A percentile compares a stretch with the other conserved stretches of the same genome.
Evolutionary conservation across 768 basidiomycete species (phyloP).

Genomic region (Suillus paluster): DNA sequence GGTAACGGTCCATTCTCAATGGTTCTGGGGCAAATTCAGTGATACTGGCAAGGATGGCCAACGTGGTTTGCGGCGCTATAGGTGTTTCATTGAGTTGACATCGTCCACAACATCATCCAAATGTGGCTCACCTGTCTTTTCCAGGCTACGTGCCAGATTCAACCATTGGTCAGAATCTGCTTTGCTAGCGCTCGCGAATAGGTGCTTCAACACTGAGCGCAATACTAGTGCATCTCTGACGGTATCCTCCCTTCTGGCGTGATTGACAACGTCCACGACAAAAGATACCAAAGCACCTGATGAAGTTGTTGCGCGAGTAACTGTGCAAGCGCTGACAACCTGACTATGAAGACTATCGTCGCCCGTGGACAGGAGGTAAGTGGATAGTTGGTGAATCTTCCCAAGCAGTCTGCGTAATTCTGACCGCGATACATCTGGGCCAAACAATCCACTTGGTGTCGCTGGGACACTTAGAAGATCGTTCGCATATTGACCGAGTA

Average conservation of each 20-base stretch:
- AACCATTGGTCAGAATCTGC: conserved; percentile 83
- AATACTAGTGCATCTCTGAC: conserved; percentile 64
- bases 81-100: conserved; percentile 1
- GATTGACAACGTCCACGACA: conserved; percentile 36
- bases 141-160: conserved; percentile 62
- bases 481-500: conserved; percentile 61
- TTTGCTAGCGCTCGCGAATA: conserved; percentile 59
- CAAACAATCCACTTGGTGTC: conserved; percentile 53
- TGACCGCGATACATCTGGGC: conserved; percentile 35
- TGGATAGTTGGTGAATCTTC: conserved; percentile 55
- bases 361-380: conserved; percentile 62
- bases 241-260: conserved; percentile 44
- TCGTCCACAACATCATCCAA: conserved; percentile 4
- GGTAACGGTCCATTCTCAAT: conserved; percentile 73
- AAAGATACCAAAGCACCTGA: conserved; percentile 33
- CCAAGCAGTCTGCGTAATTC: conserved; percentile 45
- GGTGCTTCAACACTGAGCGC: conserved; percentile 59
- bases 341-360: conserved; percentile 54
- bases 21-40: conserved; percentile 68
- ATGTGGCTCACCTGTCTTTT: conserved; percentile 57
- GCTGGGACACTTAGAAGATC: conserved; percentile 63
- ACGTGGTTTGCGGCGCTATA: conserved; percentile 70
- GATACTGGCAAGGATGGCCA: conserved; percentile 68
- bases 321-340: conserved; percentile 42
- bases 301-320: conserved; percentile 22